Conservation (phyloP, 441 rosid species). For the Gossypium armourianum region DNA sequence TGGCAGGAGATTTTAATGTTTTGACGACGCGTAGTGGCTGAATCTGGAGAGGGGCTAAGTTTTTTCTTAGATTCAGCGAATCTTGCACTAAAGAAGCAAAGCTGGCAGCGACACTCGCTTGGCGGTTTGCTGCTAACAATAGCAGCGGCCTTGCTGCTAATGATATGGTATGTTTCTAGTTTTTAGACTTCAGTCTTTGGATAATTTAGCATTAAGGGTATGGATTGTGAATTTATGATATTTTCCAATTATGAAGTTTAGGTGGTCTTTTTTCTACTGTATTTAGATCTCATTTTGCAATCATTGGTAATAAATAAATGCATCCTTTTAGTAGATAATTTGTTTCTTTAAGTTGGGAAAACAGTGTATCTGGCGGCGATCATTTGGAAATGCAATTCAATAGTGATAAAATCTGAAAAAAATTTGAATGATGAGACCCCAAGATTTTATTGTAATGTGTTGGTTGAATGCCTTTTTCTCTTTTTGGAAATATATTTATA, state of each 20-base stretch:
- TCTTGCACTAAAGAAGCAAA: conserved; percentile 33
- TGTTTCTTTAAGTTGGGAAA: background rate
- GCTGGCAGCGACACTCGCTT: conserved; percentile 74
- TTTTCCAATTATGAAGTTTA: background rate
- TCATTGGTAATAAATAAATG: background rate
- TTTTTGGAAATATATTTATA: background rate
- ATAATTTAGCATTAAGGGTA: background rate
- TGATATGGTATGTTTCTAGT: conserved; percentile 42
- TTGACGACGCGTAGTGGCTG: conserved; percentile 32
- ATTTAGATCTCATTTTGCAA: conserved; percentile 15
- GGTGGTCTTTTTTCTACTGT: background rate
- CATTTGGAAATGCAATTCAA: conserved; percentile 1
- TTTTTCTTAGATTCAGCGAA: conserved; percentile 19
- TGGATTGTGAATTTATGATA: background rate
- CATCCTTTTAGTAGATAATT: background rate
- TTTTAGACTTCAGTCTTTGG: background rate
- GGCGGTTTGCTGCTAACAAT: conserved; percentile 71
- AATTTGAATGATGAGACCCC: background rate
- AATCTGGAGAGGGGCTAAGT: conserved; percentile 53
- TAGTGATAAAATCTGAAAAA: background rate
- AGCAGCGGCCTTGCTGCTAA: conserved; percentile 58
- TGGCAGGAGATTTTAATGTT: conserved; percentile 54
- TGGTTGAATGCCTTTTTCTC: background rate
- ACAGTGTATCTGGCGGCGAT: background rate
- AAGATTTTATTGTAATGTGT: background rate